Evolutionary conservation across 345 rosid genomes (phyloP).

Genomic region (Diplotaxis tenuifolia): DNA sequence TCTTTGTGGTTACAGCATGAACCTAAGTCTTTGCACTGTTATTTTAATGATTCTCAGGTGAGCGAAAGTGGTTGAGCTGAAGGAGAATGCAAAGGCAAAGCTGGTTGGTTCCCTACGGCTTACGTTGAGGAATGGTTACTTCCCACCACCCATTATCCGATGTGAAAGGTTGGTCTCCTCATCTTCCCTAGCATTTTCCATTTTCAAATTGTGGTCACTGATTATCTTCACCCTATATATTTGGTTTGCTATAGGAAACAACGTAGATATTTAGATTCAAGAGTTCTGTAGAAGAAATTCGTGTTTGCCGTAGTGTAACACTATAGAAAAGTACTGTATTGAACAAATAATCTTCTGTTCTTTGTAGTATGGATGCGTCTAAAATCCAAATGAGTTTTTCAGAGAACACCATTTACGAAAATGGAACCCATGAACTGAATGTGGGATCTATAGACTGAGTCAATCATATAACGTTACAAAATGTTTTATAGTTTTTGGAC

Average conservation of each 20-base stretch:
- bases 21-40: background rate
- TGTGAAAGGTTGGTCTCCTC: background rate
- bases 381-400: background rate
- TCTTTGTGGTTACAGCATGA: background rate
- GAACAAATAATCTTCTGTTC: background rate
- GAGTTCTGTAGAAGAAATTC: background rate
- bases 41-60: constrained; percentile 49
- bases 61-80: constrained; percentile 87
- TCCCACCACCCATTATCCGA: constrained; percentile 40
- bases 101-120: constrained; percentile 94
- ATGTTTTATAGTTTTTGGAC: background rate
- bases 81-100: constrained; percentile 92
- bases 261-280: background rate
- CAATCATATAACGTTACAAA: background rate
- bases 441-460: background rate
- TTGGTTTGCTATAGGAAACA: background rate
- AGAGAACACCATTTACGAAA: background rate
- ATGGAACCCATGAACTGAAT: background rate
- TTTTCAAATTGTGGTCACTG: background rate
- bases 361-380: background rate
- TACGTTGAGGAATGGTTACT: constrained; percentile 83
- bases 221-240: background rate
- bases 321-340: background rate
- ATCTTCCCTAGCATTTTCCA: background rate
- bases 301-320: background rate